Conservation (phyloP, 2,329 filamentous ascomycete genomes). For the Paecilomyces sp. region DNA sequence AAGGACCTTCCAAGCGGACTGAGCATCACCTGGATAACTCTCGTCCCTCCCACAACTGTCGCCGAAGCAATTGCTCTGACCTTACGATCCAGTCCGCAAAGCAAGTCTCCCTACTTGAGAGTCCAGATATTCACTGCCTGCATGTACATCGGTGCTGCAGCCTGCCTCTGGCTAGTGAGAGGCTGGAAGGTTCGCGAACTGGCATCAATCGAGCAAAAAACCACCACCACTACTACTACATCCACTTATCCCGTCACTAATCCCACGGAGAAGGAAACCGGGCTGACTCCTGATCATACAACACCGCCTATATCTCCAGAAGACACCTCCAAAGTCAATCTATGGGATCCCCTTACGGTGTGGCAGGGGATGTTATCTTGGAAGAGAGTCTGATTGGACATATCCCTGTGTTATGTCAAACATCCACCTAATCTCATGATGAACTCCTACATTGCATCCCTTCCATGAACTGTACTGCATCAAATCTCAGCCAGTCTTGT, state of each 20-base stretch:
- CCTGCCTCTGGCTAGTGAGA: constrained; percentile 38
- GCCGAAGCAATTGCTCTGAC: constrained; percentile 53
- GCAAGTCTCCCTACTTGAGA: constrained; percentile 26
- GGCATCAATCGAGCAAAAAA: constrained; percentile 10
- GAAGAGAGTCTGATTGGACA: constrained; percentile 18
- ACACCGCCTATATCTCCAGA: constrained; percentile 2
- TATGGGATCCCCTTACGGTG: constrained; percentile 22
- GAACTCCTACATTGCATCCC: too few species aligned
- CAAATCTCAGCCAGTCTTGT: too few species aligned
- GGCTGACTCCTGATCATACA: background rate
- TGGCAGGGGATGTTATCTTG: constrained; percentile 23
- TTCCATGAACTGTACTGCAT: too few species aligned
- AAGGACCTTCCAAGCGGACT: constrained; percentile 50
- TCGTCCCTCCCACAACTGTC: constrained; percentile 46
- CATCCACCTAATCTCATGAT: too few species aligned
- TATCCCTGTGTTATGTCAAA: background rate
- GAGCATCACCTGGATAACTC: constrained; percentile 52
- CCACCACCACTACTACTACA: constrained; percentile 3
- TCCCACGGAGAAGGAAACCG: constrained; percentile 8
- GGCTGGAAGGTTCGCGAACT: constrained; percentile 34
- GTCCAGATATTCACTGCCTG: constrained; percentile 52
- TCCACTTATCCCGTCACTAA: background rate
- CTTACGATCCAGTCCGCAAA: constrained; percentile 37
- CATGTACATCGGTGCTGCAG: constrained; percentile 52
- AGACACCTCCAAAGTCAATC: constrained; percentile 1